Conservation (phyloP, 2,329 filamentous ascomycete species). For the Zarea fungicola region DNA sequence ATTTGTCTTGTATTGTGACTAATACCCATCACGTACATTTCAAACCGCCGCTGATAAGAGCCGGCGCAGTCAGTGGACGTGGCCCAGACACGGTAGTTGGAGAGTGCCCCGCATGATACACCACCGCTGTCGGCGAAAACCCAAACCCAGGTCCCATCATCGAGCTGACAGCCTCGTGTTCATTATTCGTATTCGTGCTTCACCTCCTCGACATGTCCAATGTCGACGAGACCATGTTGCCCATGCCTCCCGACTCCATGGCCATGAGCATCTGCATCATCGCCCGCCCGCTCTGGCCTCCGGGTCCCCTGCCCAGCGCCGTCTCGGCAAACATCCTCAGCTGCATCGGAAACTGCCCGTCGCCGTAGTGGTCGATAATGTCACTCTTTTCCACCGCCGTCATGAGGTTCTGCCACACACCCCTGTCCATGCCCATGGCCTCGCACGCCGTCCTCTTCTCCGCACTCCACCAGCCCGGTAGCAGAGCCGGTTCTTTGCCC, state of each 20-base stretch:
- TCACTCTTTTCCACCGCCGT: constrained; percentile 27
- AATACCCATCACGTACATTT: too few species aligned
- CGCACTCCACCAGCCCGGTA: constrained; percentile 41
- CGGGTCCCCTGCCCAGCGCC: constrained; percentile 28
- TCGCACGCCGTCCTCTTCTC: constrained; percentile 35
- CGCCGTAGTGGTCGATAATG: constrained; percentile 38
- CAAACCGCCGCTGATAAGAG: too few species aligned
- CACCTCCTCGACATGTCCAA: too few species aligned
- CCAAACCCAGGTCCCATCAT: too few species aligned
- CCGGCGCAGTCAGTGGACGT: too few species aligned
- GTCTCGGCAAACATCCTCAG: constrained; percentile 42
- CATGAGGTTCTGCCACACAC: constrained; percentile 25
- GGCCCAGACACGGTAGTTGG: too few species aligned
- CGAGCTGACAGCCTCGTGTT: too few species aligned
- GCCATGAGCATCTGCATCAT: constrained; percentile 22
- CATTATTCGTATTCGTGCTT: too few species aligned
- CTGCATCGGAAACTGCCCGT: constrained; percentile 42
- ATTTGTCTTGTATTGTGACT: too few species aligned
- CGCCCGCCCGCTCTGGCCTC: constrained; percentile 21
- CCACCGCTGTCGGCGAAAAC: too few species aligned
- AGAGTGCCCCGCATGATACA: too few species aligned
- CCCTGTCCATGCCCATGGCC: constrained; percentile 24
- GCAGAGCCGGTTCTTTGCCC: constrained; percentile 21
- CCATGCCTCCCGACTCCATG: constrained; percentile 21
- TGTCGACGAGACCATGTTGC: too few species aligned